Evolutionary conservation across 768 basidiomycete species (phyloP).

Genomic region (Tylopilus rubrobrunneus): DNA sequence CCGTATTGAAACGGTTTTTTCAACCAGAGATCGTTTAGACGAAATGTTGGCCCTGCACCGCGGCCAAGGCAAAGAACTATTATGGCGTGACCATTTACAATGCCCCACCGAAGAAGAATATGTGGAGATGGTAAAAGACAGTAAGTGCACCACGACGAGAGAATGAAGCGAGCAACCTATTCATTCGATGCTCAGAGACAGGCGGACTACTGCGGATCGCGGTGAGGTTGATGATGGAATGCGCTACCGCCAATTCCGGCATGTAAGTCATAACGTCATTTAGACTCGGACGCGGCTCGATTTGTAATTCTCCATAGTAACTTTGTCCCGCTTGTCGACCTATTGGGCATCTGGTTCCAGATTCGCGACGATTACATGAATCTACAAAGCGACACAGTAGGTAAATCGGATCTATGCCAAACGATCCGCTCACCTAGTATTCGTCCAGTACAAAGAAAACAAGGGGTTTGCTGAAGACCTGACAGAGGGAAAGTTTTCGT

Average conservation of each 20-base stretch:
- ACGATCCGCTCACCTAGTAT: neutral
- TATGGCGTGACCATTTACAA: conserved; percentile 87
- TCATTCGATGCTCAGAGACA: conserved; percentile 61
- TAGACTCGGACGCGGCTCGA: neutral
- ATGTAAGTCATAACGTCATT: conserved; percentile 40
- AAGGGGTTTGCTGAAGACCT: conserved; percentile 93
- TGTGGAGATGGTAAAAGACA: conserved; percentile 92
- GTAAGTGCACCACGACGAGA: conserved; percentile 39
- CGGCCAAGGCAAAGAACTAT: conserved; percentile 88
- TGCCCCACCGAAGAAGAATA: conserved; percentile 97
- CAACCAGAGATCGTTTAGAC: conserved; percentile 23
- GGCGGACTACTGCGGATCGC: conserved; percentile 90
- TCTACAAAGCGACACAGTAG: conserved; percentile 23
- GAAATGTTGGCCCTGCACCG: conserved; percentile 85
- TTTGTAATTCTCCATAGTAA: conserved; percentile 31
- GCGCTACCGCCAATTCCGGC: conserved; percentile 54
- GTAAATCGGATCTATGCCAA: neutral
- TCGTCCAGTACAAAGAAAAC: conserved; percentile 70
- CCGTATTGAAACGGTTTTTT: neutral
- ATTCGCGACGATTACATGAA: conserved; percentile 55
- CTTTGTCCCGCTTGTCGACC: conserved; percentile 53
- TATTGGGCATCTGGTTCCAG: conserved; percentile 57
- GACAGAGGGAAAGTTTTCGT: conserved; percentile 96
- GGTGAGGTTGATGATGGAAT: conserved; percentile 94
- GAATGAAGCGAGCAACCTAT: neutral